Evolutionary conservation across 495 filamentous ascomycete genomes (phyloP).

Genomic region (Neurospora intermedia): DNA sequence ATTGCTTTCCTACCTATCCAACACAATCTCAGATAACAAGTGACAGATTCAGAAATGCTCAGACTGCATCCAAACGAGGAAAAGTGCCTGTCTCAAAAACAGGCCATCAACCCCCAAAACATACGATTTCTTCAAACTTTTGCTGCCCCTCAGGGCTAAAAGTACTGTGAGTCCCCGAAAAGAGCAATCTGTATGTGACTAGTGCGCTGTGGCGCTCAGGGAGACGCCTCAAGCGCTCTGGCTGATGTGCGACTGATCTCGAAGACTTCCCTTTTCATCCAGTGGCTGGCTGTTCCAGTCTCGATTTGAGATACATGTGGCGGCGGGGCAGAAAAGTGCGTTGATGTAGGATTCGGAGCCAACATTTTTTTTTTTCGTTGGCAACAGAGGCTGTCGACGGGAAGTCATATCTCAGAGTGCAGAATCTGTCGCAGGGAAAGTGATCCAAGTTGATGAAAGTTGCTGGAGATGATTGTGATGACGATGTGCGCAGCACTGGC

Average conservation of each 20-base stretch:
- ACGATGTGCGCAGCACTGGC: neutral
- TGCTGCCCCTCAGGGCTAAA: neutral
- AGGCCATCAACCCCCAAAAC: neutral
- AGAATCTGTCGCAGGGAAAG: neutral
- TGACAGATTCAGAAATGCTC: neutral
- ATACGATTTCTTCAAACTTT: neutral
- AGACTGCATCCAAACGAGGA: neutral
- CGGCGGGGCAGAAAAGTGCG: neutral
- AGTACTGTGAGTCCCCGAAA: neutral
- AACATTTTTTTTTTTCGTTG: neutral
- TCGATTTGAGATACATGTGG: neutral
- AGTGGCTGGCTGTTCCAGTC: neutral
- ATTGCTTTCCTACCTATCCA: neutral
- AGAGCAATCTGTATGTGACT: neutral
- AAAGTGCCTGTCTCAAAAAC: neutral
- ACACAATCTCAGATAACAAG: neutral
- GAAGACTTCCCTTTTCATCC: neutral
- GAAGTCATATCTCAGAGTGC: neutral
- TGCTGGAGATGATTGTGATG: neutral
- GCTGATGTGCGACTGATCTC: neutral
- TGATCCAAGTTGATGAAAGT: no score
- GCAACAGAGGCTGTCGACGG: neutral
- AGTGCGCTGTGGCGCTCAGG: neutral
- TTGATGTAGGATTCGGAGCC: neutral
- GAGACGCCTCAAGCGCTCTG: neutral